These are phyloP conservation scores for Catenaria anguillulae DNA, from an alignment of 371 early-diverging fungal genomes.

Conservation along the genomic window DNA sequence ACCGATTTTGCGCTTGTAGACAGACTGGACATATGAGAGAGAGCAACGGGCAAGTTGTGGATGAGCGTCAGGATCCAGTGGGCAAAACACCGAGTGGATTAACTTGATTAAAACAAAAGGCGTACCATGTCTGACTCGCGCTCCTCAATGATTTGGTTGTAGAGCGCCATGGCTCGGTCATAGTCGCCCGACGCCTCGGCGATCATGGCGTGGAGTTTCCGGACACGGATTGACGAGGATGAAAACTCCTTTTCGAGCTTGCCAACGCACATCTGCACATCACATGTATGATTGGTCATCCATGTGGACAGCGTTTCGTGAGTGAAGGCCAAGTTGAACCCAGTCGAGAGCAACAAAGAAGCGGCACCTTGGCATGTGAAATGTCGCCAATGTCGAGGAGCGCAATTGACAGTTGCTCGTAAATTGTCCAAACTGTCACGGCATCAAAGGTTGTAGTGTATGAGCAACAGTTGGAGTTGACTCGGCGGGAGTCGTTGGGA, in stretches of 20 bases:
- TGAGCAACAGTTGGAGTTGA: no score
- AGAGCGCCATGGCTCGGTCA: constrained; percentile 41
- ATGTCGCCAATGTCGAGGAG: constrained; percentile 59
- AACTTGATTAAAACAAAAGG: no score
- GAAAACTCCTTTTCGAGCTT: constrained; percentile 44
- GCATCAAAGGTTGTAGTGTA: not conserved
- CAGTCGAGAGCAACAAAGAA: not conserved
- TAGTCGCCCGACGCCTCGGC: constrained; percentile 54
- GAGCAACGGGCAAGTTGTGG: not conserved
- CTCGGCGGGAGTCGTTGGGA: no score
- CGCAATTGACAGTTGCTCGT: constrained; percentile 66
- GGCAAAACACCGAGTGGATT: no score
- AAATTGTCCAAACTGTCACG: constrained; percentile 49
- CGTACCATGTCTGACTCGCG: constrained; percentile 50
- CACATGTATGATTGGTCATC: constrained; percentile 27
- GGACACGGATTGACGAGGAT: constrained; percentile 41
- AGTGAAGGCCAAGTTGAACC: no score
- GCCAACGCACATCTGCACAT: no score
- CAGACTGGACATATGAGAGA: not conserved
- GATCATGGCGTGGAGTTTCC: constrained; percentile 47
- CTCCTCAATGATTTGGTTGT: constrained; percentile 43
- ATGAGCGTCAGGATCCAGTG: no score
- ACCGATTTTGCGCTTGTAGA: constrained; percentile 55
- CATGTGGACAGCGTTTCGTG: not conserved
- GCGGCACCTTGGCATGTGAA: constrained; percentile 35